Conservation (phyloP, 768 basidiomycete genomes). For the Boletus tomentosulus region DNA sequence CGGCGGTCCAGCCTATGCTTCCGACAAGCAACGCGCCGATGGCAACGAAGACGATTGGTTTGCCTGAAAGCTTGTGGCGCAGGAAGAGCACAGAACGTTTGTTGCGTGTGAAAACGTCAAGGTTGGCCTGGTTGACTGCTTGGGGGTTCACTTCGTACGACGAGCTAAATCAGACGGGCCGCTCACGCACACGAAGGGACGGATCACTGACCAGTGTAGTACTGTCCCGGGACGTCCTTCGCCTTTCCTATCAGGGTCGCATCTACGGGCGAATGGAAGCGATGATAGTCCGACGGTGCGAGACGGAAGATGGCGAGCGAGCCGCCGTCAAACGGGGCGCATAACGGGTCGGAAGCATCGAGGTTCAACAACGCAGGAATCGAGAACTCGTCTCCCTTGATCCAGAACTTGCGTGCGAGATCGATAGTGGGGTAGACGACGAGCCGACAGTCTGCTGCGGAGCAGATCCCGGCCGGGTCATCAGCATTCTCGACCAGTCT, state of each 20-base stretch:
- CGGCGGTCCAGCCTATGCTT: constrained; percentile 60
- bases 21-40: constrained; percentile 83
- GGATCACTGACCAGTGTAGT: constrained; percentile 49
- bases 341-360: constrained; percentile 38
- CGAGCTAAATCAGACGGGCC: neutral
- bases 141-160: constrained; percentile 63
- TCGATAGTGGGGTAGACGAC: constrained; percentile 61
- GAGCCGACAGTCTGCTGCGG: constrained; percentile 70
- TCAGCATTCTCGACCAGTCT: constrained; percentile 57
- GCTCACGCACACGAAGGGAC: neutral
- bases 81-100: constrained; percentile 53
- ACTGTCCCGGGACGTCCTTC: constrained; percentile 49
- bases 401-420: constrained; percentile 67
- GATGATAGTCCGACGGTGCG: constrained; percentile 79
- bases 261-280: constrained; percentile 71
- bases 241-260: constrained; percentile 42
- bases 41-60: constrained; percentile 63
- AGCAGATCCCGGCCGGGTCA: constrained; percentile 51
- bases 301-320: constrained; percentile 69
- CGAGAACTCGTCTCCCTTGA: constrained; percentile 72
- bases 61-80: constrained; percentile 41
- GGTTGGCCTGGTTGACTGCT: constrained; percentile 62
- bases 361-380: constrained; percentile 55
- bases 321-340: constrained; percentile 39
- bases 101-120: constrained; percentile 66